Evolutionary conservation across 2,329 filamentous ascomycete species (phyloP).

Genomic region (Sporothrix inflata): DNA sequence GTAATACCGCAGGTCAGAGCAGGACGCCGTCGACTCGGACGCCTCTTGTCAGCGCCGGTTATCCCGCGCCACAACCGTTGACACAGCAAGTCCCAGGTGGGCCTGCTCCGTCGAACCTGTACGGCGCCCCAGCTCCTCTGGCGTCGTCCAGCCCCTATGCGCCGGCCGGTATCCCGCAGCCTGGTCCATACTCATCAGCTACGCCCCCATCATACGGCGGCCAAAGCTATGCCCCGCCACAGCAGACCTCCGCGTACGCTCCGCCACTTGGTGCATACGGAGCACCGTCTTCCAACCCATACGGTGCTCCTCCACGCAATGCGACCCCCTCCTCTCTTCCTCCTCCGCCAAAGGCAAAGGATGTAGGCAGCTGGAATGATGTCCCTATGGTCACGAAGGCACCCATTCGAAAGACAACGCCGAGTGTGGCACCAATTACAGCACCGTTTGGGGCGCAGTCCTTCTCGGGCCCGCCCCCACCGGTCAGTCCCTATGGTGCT

Average conservation of each 20-base stretch:
- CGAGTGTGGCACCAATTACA: conserved; percentile 68
- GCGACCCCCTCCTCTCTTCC: conserved; percentile 65
- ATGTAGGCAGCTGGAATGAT: conserved; percentile 90
- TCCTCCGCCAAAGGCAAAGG: conserved; percentile 71
- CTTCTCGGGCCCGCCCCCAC: conserved; percentile 58
- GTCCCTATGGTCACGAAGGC: conserved; percentile 81
- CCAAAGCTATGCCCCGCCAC: conserved; percentile 45
- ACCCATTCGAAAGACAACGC: conserved; percentile 73
- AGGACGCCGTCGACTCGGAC: conserved; percentile 17
- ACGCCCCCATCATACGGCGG: conserved; percentile 32
- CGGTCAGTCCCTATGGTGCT: conserved; percentile 59
- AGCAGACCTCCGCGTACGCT: conserved; percentile 34
- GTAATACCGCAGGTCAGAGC: neutral
- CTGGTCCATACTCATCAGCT: conserved; percentile 54
- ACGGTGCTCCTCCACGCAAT: conserved; percentile 55
- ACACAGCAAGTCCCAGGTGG: conserved; percentile 5
- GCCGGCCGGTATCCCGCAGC: conserved; percentile 38
- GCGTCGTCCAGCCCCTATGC: conserved; percentile 44
- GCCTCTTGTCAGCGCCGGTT: conserved; percentile 39
- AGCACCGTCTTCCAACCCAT: conserved; percentile 41
- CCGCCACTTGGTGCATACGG: conserved; percentile 48
- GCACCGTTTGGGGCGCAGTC: conserved; percentile 72
- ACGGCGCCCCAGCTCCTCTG: conserved; percentile 39
- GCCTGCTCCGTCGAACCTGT: conserved; percentile 40
- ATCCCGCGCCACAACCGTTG: conserved; percentile 52